Conservation (phyloP, 1,284 basidiomycete genomes). For the Tremellales sp. region DNA sequence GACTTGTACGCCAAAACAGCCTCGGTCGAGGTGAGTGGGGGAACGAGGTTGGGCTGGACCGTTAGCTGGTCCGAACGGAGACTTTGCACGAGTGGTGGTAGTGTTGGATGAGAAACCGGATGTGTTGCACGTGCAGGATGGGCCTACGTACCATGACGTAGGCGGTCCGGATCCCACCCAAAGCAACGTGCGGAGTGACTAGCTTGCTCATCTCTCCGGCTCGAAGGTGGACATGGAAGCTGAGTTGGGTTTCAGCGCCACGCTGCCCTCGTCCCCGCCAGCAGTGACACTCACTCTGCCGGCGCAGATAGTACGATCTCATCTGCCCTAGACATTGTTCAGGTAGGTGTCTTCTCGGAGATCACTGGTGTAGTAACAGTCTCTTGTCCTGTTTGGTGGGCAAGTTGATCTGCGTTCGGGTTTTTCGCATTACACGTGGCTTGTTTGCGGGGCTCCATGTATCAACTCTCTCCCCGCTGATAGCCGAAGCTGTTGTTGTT, state of each 20-base stretch:
- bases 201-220: slow-evolving; percentile 78
- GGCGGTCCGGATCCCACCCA: slow-evolving; percentile 84
- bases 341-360: too few species aligned
- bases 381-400: too few species aligned
- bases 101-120: too few species aligned
- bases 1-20: slow-evolving; percentile 77
- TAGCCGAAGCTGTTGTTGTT: too few species aligned
- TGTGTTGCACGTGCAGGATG: too few species aligned
- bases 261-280: neutral
- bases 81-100: too few species aligned
- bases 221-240: slow-evolving; percentile 93
- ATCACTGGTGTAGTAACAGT: too few species aligned
- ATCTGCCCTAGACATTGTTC: slow-evolving; percentile 5
- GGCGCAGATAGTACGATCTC: slow-evolving; percentile 60
- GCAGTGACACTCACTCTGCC: slow-evolving; percentile 58
- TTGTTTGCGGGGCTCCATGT: too few species aligned
- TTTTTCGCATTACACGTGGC: too few species aligned
- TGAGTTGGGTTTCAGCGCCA: slow-evolving; percentile 29
- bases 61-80: too few species aligned
- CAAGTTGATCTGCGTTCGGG: too few species aligned
- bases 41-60: slow-evolving; percentile 93
- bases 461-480: too few species aligned
- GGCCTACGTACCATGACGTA: slow-evolving; percentile 82
- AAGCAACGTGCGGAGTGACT: slow-evolving; percentile 83
- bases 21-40: slow-evolving; percentile 82